Evolutionary conservation across 768 basidiomycete species (phyloP).

Genomic region (Auriscalpium vulgare): DNA sequence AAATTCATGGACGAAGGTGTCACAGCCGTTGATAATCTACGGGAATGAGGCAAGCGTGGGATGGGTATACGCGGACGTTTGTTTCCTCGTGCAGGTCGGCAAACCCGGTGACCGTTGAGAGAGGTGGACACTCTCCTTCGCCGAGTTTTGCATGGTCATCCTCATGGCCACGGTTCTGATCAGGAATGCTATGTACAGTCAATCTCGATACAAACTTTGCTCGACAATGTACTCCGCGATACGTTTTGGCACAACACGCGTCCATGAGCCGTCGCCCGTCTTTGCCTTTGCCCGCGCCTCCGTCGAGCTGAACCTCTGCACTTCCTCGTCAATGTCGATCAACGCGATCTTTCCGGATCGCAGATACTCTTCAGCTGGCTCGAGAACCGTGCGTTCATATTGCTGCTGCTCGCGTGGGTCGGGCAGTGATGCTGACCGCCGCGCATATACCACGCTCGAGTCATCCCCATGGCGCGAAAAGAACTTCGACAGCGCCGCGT

Average conservation of each 20-base stretch:
- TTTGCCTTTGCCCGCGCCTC: constrained; percentile 44
- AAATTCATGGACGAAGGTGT: not conserved
- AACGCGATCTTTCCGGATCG: constrained; percentile 44
- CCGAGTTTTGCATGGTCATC: too few species aligned
- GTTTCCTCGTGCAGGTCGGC: constrained; percentile 1
- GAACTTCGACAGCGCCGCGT: constrained; percentile 44
- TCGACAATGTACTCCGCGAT: constrained; percentile 46
- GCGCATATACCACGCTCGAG: constrained; percentile 60
- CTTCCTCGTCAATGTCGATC: constrained; percentile 50
- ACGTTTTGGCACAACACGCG: constrained; percentile 33
- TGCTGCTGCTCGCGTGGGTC: constrained; percentile 21
- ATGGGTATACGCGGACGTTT: not conserved
- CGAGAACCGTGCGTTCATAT: constrained; percentile 20
- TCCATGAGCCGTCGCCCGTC: constrained; percentile 33
- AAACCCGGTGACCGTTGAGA: not conserved
- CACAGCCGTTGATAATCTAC: not conserved
- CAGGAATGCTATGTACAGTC: too few species aligned
- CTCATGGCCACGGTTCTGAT: too few species aligned
- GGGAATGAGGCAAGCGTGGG: not conserved
- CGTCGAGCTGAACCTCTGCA: constrained; percentile 62
- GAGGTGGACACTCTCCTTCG: too few species aligned
- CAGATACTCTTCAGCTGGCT: constrained; percentile 42
- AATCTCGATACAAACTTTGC: constrained; percentile 35
- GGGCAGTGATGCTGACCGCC: constrained; percentile 30
- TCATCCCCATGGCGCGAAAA: constrained; percentile 49